Evolutionary conservation across 2,329 filamentous ascomycete genomes (phyloP).

Genomic region (Fusarium nisikadoi): DNA sequence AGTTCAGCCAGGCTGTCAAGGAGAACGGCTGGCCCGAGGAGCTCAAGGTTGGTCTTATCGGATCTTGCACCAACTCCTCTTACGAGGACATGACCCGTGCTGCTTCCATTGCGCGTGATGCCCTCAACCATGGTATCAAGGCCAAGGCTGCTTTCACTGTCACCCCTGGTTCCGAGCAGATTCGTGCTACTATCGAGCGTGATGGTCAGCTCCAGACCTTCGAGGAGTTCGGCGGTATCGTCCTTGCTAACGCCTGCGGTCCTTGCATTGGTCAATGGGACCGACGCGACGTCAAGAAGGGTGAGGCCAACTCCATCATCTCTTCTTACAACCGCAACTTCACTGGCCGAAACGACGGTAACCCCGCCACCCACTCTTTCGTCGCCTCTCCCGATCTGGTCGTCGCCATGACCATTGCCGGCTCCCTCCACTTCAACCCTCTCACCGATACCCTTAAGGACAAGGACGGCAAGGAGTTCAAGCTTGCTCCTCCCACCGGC

Average conservation of each 20-base stretch:
- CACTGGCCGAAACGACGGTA: slow-evolving; percentile 96
- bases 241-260: slow-evolving; percentile 95
- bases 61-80: slow-evolving; percentile 98
- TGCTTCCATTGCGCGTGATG: slow-evolving; percentile 92
- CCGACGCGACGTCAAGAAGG: slow-evolving; percentile 92
- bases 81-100: slow-evolving; percentile 99
- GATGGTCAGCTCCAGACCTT: slow-evolving; percentile 90
- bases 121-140: slow-evolving; percentile 86
- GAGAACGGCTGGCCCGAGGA: slow-evolving; percentile 90
- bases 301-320: slow-evolving; percentile 93
- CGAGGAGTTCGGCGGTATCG: slow-evolving; percentile 83
- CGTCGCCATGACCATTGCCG: slow-evolving; percentile 85
- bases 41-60: slow-evolving; percentile 92
- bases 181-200: slow-evolving; percentile 90
- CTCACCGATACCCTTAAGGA: slow-evolving; percentile 91
- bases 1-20: slow-evolving; percentile 86
- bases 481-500: slow-evolving; percentile 82
- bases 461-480: slow-evolving; percentile 96
- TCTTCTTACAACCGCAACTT: slow-evolving; percentile 99
- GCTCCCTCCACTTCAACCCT: slow-evolving; percentile 92
- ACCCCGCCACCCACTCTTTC: slow-evolving; percentile 93
- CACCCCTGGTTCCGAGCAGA: slow-evolving; percentile 96
- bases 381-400: slow-evolving; percentile 92
- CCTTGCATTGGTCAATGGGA: slow-evolving; percentile 98
- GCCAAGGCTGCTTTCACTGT: slow-evolving; percentile 94